phyloP scores from a whole-genome alignment of 2,329 filamentous ascomycete species.

The Cytospora mali region DNA sequence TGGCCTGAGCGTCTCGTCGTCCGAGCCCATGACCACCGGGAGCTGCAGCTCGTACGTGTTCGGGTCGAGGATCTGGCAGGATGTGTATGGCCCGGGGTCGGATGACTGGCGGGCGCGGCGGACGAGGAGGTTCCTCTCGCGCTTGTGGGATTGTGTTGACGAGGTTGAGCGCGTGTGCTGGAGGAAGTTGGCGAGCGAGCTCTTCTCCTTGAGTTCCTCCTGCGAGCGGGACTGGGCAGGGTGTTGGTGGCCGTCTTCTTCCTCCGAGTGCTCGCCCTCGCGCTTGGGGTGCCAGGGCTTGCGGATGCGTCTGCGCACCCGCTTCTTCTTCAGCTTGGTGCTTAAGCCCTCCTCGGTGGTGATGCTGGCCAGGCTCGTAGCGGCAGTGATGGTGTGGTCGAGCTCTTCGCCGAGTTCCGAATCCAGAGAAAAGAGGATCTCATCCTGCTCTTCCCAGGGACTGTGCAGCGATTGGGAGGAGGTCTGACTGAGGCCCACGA shows the following conservation, averaged over 20 bases:
- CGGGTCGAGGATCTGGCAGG: slow-evolving; percentile 18
- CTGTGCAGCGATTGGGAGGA: slow-evolving; percentile 15
- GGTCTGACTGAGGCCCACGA: slow-evolving; percentile 20
- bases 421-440: slow-evolving; percentile 18
- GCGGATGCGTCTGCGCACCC: slow-evolving; percentile 43
- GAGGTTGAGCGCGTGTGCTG: slow-evolving; percentile 26
- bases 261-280: slow-evolving; percentile 34
- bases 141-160: slow-evolving; percentile 15
- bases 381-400: slow-evolving; percentile 7
- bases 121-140: slow-evolving; percentile 18
- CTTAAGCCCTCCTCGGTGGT: slow-evolving; percentile 37
- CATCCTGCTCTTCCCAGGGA: slow-evolving; percentile 16
- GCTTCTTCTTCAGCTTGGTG: slow-evolving; percentile 50
- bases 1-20: slow-evolving; percentile 31
- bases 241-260: slow-evolving; percentile 30
- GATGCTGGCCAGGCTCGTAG: slow-evolving; percentile 31
- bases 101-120: slow-evolving; percentile 25
- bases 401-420: slow-evolving; percentile 22
- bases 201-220: slow-evolving; percentile 31
- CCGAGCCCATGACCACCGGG: slow-evolving; percentile 34
- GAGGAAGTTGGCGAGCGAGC: slow-evolving; percentile 22
- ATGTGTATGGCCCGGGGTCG: slow-evolving; percentile 24
- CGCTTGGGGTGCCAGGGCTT: slow-evolving; percentile 34
- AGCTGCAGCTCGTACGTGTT: slow-evolving; percentile 30
- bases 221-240: slow-evolving; percentile 31